phyloP scores from a whole-genome alignment of 257 asterid species.

The Ballota nigra region DNA sequence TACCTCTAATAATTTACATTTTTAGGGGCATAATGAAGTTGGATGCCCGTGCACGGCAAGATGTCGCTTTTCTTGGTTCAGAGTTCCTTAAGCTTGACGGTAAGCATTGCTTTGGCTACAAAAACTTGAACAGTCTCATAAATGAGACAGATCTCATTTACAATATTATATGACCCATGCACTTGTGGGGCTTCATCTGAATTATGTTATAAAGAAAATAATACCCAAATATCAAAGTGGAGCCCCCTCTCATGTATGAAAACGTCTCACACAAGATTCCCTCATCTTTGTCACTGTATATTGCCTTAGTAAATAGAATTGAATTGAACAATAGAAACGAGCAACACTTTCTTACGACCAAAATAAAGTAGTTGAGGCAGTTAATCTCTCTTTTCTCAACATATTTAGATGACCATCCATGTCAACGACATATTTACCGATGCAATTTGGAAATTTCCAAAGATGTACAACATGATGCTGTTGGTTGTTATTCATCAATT shows the following conservation, averaged over 20 bases:
- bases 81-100: slow-evolving; percentile 97
- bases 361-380: not conserved
- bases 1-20: slow-evolving; percentile 16
- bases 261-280: too few species aligned
- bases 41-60: slow-evolving; percentile 93
- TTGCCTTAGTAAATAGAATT: not conserved
- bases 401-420: not conserved
- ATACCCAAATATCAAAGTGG: too few species aligned
- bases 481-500: slow-evolving; percentile 8
- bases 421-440: not conserved
- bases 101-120: slow-evolving; percentile 29
- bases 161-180: too few species aligned
- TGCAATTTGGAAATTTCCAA: not conserved
- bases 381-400: not conserved
- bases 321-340: not conserved
- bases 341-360: not conserved
- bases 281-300: not conserved
- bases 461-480: slow-evolving; percentile 5
- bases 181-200: too few species aligned
- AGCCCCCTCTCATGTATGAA: too few species aligned
- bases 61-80: slow-evolving; percentile 83
- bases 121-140: too few species aligned
- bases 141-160: too few species aligned
- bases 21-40: slow-evolving; percentile 68
- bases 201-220: too few species aligned